Evolutionary conservation across 2,329 filamentous ascomycete species (phyloP).

Genomic region (Hymenoscyphus repandus): DNA sequence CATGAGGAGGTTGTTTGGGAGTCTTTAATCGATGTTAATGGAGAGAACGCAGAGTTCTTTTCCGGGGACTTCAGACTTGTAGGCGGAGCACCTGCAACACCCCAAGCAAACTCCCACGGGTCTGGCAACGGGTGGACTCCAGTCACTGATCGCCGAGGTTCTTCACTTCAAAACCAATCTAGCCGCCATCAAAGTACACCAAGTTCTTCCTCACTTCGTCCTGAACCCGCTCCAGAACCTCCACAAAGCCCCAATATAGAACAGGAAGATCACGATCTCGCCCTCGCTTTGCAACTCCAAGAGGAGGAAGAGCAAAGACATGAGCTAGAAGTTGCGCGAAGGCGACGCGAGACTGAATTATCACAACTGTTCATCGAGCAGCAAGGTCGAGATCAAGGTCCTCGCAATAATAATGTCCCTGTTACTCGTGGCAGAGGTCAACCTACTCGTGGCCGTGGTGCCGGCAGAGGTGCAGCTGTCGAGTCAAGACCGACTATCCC

Average conservation of each 20-base stretch:
- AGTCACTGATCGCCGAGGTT: slow-evolving; percentile 7
- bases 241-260: slow-evolving; percentile 37
- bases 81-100: slow-evolving; percentile 44
- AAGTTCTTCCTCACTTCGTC: slow-evolving; percentile 4
- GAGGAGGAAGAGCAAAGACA: slow-evolving; percentile 87
- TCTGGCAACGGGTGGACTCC: slow-evolving; percentile 20
- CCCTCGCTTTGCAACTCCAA: slow-evolving; percentile 85
- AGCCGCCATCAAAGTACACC: slow-evolving; percentile 2
- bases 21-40: slow-evolving; percentile 81
- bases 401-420: slow-evolving; percentile 25
- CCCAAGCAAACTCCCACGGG: slow-evolving; percentile 4
- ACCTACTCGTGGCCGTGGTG: slow-evolving; percentile 3
- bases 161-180: slow-evolving; percentile 6
- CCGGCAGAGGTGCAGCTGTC: not conserved
- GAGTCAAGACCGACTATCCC: slow-evolving; percentile 41
- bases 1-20: slow-evolving; percentile 97
- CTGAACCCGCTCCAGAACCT: slow-evolving; percentile 8
- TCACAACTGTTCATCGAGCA: slow-evolving; percentile 68
- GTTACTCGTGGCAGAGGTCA: slow-evolving; percentile 26
- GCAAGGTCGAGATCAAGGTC: slow-evolving; percentile 40
- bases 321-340: slow-evolving; percentile 53
- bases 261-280: slow-evolving; percentile 79
- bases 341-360: slow-evolving; percentile 60
- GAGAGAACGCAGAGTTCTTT: slow-evolving; percentile 75
- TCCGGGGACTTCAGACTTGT: slow-evolving; percentile 87